Conservation (phyloP, 257 asterid species). For the Cinchona pubescens region DNA sequence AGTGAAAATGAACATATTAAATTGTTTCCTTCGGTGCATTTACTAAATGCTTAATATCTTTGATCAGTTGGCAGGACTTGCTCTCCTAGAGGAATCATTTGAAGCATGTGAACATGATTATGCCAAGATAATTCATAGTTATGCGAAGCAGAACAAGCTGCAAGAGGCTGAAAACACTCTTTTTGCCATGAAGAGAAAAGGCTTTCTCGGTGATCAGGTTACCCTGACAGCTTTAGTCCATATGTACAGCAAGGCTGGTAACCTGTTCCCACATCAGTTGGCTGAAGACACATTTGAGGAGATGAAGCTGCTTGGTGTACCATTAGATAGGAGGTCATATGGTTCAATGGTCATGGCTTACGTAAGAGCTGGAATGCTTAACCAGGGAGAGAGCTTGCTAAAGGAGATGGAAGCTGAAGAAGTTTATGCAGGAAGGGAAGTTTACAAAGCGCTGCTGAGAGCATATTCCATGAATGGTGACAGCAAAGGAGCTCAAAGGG, state of each 20-base stretch:
- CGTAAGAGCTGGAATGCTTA: slow-evolving; percentile 60
- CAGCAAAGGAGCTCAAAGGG: slow-evolving; percentile 67
- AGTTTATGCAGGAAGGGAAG: slow-evolving; percentile 71
- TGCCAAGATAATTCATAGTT: slow-evolving; percentile 66
- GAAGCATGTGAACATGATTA: slow-evolving; percentile 80
- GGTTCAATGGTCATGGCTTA: slow-evolving; percentile 95
- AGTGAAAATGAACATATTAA: slow-evolving; percentile 4
- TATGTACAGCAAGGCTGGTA: slow-evolving; percentile 92
- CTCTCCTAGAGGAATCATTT: slow-evolving; percentile 68
- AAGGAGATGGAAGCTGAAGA: slow-evolving; percentile 71
- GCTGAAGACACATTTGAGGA: slow-evolving; percentile 70
- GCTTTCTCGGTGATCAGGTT: slow-evolving; percentile 74
- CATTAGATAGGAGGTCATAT: slow-evolving; percentile 70
- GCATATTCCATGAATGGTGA: slow-evolving; percentile 77
- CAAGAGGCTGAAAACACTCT: slow-evolving; percentile 63
- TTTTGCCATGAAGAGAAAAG: slow-evolving; percentile 58
- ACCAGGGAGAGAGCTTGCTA: slow-evolving; percentile 50
- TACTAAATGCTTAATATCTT: slow-evolving; percentile 6
- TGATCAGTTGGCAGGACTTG: slow-evolving; percentile 61
- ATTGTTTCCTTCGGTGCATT: slow-evolving; percentile 4
- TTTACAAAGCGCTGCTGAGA: slow-evolving; percentile 80
- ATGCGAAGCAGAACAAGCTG: slow-evolving; percentile 53
- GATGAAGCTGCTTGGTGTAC: slow-evolving; percentile 73
- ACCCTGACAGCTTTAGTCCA: slow-evolving; percentile 68
- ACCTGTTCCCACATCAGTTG: slow-evolving; percentile 46